These are phyloP conservation scores for Oldenlandia corymbosa DNA, from an alignment of 257 asterid genomes.

Conservation along the genomic window DNA sequence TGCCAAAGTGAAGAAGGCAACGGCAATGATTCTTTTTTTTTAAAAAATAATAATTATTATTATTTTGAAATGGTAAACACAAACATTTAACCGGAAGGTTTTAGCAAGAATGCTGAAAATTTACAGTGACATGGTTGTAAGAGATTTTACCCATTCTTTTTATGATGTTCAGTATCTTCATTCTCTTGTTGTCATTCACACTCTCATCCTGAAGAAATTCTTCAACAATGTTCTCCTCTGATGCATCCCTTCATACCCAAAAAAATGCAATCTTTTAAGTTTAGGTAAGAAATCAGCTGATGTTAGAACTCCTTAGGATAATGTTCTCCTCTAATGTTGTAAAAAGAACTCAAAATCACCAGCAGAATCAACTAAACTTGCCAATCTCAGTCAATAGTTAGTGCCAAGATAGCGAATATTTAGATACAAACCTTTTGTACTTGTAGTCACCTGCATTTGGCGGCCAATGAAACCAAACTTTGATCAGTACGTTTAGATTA, in stretches of 20 bases:
- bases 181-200: conserved; percentile 46
- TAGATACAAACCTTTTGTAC: conserved; percentile 61
- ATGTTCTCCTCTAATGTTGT: background rate
- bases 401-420: conserved; percentile 7
- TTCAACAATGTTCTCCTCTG: conserved; percentile 69
- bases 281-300: background rate
- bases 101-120: background rate
- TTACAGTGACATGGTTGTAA: background rate
- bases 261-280: background rate
- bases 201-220: conserved; percentile 75
- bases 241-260: conserved; percentile 57
- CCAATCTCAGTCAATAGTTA: too few species aligned
- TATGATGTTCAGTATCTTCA: conserved; percentile 55
- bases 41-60: background rate
- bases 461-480: conserved; percentile 22
- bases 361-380: conserved; percentile 8
- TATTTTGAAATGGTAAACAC: background rate
- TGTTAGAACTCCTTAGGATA: conserved; percentile 3
- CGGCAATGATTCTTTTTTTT: too few species aligned
- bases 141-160: conserved; percentile 68
- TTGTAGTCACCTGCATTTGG: conserved; percentile 81
- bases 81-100: background rate
- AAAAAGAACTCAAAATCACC: conserved; percentile 1
- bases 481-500: conserved; percentile 21
- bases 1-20: background rate